These are phyloP conservation scores for Handroanthus guayacan DNA, from an alignment of 257 asterid genomes.

Conservation along the genomic window DNA sequence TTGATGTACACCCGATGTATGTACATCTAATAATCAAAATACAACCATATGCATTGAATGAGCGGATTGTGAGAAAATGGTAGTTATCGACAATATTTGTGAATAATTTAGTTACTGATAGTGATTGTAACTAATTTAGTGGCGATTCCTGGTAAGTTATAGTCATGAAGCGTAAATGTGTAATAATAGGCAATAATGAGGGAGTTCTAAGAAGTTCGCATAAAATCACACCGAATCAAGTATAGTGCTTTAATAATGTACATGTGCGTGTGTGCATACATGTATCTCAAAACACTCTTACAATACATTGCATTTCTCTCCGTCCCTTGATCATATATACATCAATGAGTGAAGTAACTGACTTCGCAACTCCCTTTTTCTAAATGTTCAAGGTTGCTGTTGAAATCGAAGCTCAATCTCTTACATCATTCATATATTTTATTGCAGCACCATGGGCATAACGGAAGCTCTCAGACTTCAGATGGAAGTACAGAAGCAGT, in stretches of 20 bases:
- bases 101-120: no score
- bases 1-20: no score
- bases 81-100: no score
- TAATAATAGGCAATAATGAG: no score
- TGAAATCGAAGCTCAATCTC: constrained; percentile 22
- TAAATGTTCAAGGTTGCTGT: not conserved
- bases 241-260: not conserved
- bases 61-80: no score
- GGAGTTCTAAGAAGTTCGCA: no score
- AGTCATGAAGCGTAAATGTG: no score
- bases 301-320: not conserved
- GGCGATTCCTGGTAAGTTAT: no score
- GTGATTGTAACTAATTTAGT: no score
- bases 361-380: not conserved
- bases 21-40: not conserved
- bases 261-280: not conserved
- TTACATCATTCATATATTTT: constrained; percentile 4
- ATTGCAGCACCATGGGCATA: constrained; percentile 74
- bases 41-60: no score
- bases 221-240: no score
- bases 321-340: not conserved
- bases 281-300: not conserved
- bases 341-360: not conserved
- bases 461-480: constrained; percentile 86
- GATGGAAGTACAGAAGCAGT: constrained; percentile 93